Conservation (phyloP, 768 basidiomycete genomes). For the Dentipellis fragilis region DNA sequence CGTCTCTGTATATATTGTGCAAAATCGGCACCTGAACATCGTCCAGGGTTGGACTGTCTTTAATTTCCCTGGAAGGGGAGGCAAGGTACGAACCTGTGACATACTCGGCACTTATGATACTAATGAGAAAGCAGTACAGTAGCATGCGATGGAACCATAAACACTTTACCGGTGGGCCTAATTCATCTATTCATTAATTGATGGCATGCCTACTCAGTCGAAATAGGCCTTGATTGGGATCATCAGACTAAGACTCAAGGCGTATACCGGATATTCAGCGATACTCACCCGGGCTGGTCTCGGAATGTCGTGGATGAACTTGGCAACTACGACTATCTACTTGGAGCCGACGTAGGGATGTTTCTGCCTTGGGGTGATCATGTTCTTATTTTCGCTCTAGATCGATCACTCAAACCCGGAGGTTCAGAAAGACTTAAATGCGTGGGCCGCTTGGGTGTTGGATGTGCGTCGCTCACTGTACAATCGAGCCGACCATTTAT, state of each 20-base stretch:
- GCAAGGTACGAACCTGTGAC: constrained; percentile 37
- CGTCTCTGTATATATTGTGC: constrained; percentile 5
- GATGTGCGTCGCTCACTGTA: constrained; percentile 23
- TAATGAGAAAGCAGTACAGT: constrained; percentile 45
- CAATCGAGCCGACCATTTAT: no score
- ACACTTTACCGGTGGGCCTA: constrained; percentile 61
- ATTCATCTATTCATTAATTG: neutral
- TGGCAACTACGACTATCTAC: constrained; percentile 83
- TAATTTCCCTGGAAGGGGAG: constrained; percentile 67
- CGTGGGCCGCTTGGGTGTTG: constrained; percentile 77
- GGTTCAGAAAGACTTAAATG: constrained; percentile 60
- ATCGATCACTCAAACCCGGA: constrained; percentile 80
- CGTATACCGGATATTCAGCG: constrained; percentile 65
- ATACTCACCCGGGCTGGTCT: constrained; percentile 74
- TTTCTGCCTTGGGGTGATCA: neutral
- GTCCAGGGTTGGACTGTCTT: constrained; percentile 78
- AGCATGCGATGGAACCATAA: constrained; percentile 61
- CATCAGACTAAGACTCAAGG: constrained; percentile 47
- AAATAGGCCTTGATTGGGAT: constrained; percentile 77
- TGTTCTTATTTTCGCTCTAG: constrained; percentile 25
- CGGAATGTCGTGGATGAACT: constrained; percentile 67
- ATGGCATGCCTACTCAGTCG: neutral
- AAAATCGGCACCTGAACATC: constrained; percentile 1
- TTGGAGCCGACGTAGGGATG: constrained; percentile 52
- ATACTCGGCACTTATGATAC: neutral